These are phyloP conservation scores for Pythium folliculosum DNA, from an alignment of 352 stramenopile species.

Conservation along the genomic window DNA sequence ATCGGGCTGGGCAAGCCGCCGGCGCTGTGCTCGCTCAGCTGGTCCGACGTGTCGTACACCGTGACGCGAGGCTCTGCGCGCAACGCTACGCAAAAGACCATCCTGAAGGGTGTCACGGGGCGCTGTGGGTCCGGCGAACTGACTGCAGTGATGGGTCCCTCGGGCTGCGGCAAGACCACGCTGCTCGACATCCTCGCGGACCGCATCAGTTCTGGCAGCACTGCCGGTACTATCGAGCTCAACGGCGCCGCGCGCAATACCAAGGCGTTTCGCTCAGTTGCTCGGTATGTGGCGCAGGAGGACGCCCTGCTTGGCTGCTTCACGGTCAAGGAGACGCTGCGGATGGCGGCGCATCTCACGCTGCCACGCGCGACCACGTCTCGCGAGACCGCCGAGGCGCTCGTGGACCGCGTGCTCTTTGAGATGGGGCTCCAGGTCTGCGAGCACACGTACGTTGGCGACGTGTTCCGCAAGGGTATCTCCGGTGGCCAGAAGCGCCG, in stretches of 20 bases:
- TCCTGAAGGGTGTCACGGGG: constrained; percentile 63
- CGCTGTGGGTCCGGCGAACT: constrained; percentile 59
- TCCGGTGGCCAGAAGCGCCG: constrained; percentile 89
- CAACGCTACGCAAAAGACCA: too few species aligned
- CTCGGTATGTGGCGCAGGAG: constrained; percentile 72
- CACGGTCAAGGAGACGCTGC: constrained; percentile 63
- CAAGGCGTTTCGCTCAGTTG: too few species aligned
- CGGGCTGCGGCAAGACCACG: constrained; percentile 60
- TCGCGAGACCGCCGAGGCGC: constrained; percentile 41
- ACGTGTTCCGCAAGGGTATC: constrained; percentile 86
- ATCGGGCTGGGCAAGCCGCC: too few species aligned
- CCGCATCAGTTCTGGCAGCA: constrained; percentile 36
- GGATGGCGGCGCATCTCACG: constrained; percentile 56
- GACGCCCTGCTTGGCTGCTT: constrained; percentile 65
- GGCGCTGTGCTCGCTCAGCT: too few species aligned
- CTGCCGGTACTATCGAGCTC: too few species aligned
- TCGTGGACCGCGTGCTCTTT: constrained; percentile 62
- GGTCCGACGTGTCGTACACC: too few species aligned
- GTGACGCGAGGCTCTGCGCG: too few species aligned
- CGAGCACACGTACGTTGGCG: constrained; percentile 65
- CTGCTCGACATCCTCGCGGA: constrained; percentile 67
- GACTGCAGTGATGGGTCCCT: constrained; percentile 69
- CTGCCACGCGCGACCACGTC: constrained; percentile 51
- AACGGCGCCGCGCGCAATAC: constrained; percentile 53
- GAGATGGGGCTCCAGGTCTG: constrained; percentile 64